Percentiles rank a stretch among this genome's conserved stretches.
Evolutionary conservation across 2,329 filamentous ascomycete genomes (phyloP).

Genomic region (Aspergillus hiratsukae): DNA sequence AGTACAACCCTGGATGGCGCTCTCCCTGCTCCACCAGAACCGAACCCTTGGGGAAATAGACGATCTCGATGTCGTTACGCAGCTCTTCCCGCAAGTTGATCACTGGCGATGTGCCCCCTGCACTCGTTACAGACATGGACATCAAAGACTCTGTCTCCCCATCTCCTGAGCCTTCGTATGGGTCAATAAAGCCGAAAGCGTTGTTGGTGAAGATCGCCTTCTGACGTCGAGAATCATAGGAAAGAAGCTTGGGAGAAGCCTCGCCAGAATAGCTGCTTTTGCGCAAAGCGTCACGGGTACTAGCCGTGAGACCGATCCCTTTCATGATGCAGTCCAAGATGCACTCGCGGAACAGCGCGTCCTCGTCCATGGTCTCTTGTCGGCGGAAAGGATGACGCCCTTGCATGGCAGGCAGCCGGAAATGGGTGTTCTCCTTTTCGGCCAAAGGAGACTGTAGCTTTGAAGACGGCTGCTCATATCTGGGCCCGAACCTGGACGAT

Average conservation of each 20-base stretch:
- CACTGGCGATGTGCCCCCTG: conserved; percentile 59
- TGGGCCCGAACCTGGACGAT: conserved; percentile 57
- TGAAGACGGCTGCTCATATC: conserved; percentile 39
- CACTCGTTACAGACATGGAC: conserved; percentile 60
- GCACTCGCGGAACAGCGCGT: conserved; percentile 80
- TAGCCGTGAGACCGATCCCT: conserved; percentile 71
- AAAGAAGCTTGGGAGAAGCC: conserved; percentile 76
- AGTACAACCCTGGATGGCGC: conserved; percentile 93
- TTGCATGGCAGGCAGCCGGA: conserved; percentile 27
- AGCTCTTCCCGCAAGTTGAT: conserved; percentile 71
- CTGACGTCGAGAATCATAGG: conserved; percentile 74
- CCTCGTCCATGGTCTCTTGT: conserved; percentile 81
- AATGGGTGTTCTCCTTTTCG: conserved; percentile 37
- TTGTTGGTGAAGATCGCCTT: conserved; percentile 82
- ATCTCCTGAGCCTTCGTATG: conserved; percentile 67
- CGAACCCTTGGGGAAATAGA: conserved; percentile 92
- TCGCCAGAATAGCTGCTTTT: conserved; percentile 68
- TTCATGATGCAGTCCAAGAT: conserved; percentile 96
- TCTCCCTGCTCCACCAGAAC: conserved; percentile 95
- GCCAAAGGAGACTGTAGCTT: conserved; percentile 39
- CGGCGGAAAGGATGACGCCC: conserved; percentile 51
- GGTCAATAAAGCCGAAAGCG: conserved; percentile 86
- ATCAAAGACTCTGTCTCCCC: conserved; percentile 83
- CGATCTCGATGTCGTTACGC: conserved; percentile 90
- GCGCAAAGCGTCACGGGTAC: conserved; percentile 59